A percentile compares a stretch with the other conserved stretches of the same genome.
These are phyloP conservation scores for Ceratobasidium sp. DNA, from an alignment of 1,284 basidiomycete species.

Conservation along the genomic window DNA sequence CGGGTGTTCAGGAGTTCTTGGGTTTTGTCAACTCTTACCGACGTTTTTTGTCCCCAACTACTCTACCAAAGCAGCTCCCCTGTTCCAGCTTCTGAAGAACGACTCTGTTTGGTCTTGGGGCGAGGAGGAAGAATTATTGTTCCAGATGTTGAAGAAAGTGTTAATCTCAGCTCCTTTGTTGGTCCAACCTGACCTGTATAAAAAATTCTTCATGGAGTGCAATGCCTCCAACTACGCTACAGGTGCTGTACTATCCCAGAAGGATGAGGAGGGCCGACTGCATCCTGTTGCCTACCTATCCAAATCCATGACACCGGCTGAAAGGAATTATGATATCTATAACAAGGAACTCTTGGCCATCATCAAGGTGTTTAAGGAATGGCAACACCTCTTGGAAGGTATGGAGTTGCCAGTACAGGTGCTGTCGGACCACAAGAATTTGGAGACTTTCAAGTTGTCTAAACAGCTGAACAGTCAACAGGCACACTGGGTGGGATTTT, in stretches of 20 bases:
- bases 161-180: not conserved
- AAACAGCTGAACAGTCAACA: no score
- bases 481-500: no score
- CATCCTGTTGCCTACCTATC: constrained; percentile 52
- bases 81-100: not conserved
- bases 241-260: constrained; percentile 50
- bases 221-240: constrained; percentile 53
- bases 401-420: not conserved
- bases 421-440: no score
- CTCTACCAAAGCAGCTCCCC: not conserved
- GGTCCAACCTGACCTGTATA: not conserved
- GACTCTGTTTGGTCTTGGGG: not conserved
- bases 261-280: constrained; percentile 24
- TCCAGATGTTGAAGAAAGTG: not conserved
- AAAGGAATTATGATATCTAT: constrained; percentile 57
- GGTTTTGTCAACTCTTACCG: constrained; percentile 51
- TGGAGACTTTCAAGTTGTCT: no score
- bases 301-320: constrained; percentile 52
- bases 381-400: constrained; percentile 54
- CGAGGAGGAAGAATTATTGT: not conserved
- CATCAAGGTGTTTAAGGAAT: constrained; percentile 50
- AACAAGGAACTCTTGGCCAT: constrained; percentile 57
- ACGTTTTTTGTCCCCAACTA: constrained; percentile 52
- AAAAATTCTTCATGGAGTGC: constrained; percentile 47
- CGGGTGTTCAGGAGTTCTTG: constrained; percentile 53